Percentiles rank a stretch among this genome's conserved stretches.
Conservation (phyloP, 2,329 filamentous ascomycete genomes). For the Xylariaceae sp. region DNA sequence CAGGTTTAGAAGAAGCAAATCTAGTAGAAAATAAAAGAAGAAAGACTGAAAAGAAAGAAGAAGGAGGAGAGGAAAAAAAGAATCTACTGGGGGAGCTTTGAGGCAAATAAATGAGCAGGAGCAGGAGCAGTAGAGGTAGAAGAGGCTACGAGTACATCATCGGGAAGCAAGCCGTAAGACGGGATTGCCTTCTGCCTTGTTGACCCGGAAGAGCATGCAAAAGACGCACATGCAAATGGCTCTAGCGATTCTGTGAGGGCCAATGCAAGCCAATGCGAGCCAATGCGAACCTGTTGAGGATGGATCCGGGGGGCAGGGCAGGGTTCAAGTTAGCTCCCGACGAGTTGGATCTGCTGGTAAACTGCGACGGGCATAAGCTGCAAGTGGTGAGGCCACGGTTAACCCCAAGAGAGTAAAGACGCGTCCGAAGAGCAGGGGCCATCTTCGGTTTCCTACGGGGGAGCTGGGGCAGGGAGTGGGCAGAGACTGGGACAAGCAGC, state of each 20-base stretch:
- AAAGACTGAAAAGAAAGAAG: not conserved
- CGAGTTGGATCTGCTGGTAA: slow-evolving; percentile 4
- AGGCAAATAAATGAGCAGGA: too few relatives aligned
- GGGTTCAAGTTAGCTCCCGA: slow-evolving; percentile 12
- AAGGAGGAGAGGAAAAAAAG: not conserved
- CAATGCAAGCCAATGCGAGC: not conserved
- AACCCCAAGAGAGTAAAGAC: too few relatives aligned
- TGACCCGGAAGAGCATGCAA: not conserved
- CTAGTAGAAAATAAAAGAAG: not conserved
- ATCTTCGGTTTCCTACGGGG: too few relatives aligned
- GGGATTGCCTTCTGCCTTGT: not conserved
- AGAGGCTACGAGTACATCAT: too few relatives aligned
- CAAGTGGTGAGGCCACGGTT: too few relatives aligned
- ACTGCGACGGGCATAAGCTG: too few relatives aligned
- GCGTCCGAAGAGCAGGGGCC: too few relatives aligned
- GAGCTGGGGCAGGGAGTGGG: too few relatives aligned
- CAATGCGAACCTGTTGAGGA: not conserved
- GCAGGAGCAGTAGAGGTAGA: too few relatives aligned
- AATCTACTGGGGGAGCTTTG: not conserved
- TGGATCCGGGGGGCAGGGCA: not conserved
- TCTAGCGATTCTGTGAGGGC: not conserved
- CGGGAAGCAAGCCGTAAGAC: not conserved
- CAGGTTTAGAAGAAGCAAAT: not conserved
- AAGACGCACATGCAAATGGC: not conserved
- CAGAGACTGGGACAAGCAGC: too few relatives aligned